Conservation (phyloP, 2,329 filamentous ascomycete species). For the Verticillium zaregamsianum region DNA sequence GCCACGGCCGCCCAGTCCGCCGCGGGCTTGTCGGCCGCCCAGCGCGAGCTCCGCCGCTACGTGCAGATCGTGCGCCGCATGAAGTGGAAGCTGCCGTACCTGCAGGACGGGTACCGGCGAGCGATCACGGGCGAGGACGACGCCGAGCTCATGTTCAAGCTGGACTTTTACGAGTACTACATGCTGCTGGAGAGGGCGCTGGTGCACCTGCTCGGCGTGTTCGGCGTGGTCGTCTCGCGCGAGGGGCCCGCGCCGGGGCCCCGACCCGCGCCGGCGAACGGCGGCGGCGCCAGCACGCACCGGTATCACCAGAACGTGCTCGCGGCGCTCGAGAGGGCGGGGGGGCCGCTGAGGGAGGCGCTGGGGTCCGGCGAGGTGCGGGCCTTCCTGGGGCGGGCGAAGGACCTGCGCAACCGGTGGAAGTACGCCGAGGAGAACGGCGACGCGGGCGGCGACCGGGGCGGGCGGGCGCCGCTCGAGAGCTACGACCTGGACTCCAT, state of each 20-base stretch:
- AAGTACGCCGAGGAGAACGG: conserved; percentile 56
- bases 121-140: conserved; percentile 36
- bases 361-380: conserved; percentile 53
- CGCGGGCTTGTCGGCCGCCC: conserved; percentile 14
- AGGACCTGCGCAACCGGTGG: conserved; percentile 69
- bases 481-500: conserved; percentile 61
- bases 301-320: conserved; percentile 69
- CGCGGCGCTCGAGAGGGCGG: conserved; percentile 50
- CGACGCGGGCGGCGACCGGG: neutral
- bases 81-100: conserved; percentile 59
- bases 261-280: neutral
- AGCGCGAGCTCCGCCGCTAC: conserved; percentile 51
- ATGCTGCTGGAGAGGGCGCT: conserved; percentile 67
- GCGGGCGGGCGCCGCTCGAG: conserved; percentile 37
- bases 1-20: neutral
- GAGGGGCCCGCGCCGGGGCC: conserved; percentile 12
- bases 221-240: conserved; percentile 47
- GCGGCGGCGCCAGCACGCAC: conserved; percentile 29
- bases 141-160: conserved; percentile 68
- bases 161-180: conserved; percentile 77
- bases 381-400: conserved; percentile 58
- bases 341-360: conserved; percentile 51
- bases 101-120: conserved; percentile 51
- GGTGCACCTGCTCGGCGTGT: conserved; percentile 62
- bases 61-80: conserved; percentile 57